Conservation (phyloP, 495 filamentous ascomycete species). For the Neurospora sp. region DNA sequence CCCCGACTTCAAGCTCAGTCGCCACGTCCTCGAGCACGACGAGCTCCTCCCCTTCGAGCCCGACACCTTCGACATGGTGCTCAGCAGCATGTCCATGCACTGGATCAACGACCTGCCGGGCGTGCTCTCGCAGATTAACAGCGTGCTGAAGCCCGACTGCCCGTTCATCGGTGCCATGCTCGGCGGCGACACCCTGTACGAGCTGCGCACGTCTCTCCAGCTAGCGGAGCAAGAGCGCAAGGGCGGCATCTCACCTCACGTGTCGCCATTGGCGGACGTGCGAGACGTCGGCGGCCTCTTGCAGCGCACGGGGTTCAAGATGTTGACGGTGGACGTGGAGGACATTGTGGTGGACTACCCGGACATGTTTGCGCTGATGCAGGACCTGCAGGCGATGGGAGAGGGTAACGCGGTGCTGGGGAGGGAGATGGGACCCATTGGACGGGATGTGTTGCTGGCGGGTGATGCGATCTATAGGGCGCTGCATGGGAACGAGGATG, state of each 20-base stretch:
- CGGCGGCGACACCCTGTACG: slow-evolving; percentile 87
- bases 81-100: slow-evolving; percentile 81
- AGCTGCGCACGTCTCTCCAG: slow-evolving; percentile 89
- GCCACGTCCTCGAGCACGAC: slow-evolving; percentile 63
- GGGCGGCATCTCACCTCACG: slow-evolving; percentile 78
- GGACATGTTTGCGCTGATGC: slow-evolving; percentile 83
- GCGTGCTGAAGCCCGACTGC: slow-evolving; percentile 75
- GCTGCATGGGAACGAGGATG: slow-evolving; percentile 63
- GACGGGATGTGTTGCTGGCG: slow-evolving; percentile 77
- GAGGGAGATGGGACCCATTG: slow-evolving; percentile 64
- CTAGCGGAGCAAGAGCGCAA: slow-evolving; percentile 81
- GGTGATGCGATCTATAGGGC: slow-evolving; percentile 81
- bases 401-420: slow-evolving; percentile 80
- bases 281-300: slow-evolving; percentile 83
- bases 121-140: slow-evolving; percentile 69
- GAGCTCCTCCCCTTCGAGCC: slow-evolving; percentile 62
- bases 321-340: slow-evolving; percentile 95
- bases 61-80: slow-evolving; percentile 76
- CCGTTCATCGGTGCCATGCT: slow-evolving; percentile 95
- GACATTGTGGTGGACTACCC: slow-evolving; percentile 95
- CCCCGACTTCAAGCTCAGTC: slow-evolving; percentile 51
- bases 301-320: slow-evolving; percentile 79
- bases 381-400: slow-evolving; percentile 89
- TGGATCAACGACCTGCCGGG: slow-evolving; percentile 97
- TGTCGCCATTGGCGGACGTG: slow-evolving; percentile 86